Conservation (phyloP, 2,329 filamentous ascomycete species). For the Didymella lethalis region DNA sequence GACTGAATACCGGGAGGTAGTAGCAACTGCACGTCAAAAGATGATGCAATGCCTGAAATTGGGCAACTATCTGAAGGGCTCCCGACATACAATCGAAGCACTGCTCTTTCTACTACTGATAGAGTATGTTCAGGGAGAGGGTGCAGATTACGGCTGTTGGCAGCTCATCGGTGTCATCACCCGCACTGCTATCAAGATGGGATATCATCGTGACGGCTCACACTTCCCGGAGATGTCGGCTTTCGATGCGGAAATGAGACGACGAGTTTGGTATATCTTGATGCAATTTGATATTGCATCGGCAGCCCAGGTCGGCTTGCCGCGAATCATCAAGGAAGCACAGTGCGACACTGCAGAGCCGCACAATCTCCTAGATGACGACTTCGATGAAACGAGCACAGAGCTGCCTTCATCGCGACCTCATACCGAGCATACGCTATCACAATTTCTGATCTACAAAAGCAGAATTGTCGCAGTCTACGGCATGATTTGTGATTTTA, state of each 20-base stretch:
- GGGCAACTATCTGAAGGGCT: constrained; percentile 29
- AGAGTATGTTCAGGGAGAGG: constrained; percentile 34
- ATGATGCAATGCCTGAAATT: constrained; percentile 7
- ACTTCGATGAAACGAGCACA: constrained; percentile 51
- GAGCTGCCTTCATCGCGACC: not conserved
- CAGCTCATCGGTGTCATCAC: constrained; percentile 34
- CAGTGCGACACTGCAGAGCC: constrained; percentile 56
- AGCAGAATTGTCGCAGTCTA: constrained; percentile 9
- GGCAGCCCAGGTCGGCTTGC: constrained; percentile 48
- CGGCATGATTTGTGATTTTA: constrained; percentile 41
- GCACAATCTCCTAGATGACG: constrained; percentile 55
- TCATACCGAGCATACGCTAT: constrained; percentile 20
- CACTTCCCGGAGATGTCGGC: constrained; percentile 31
- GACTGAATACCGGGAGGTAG: not conserved
- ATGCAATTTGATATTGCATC: constrained; percentile 39
- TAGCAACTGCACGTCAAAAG: not conserved
- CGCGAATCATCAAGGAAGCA: constrained; percentile 56
- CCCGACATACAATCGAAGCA: constrained; percentile 31
- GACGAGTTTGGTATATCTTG: constrained; percentile 42
- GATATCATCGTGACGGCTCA: constrained; percentile 49
- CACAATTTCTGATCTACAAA: constrained; percentile 21
- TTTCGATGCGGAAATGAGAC: constrained; percentile 46
- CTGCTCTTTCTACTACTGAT: constrained; percentile 26
- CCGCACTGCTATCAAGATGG: constrained; percentile 46
- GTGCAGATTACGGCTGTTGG: constrained; percentile 35